These are phyloP conservation scores for Aureobasidium sp. DNA, from an alignment of 2,329 filamentous ascomycete species.

Conservation along the genomic window DNA sequence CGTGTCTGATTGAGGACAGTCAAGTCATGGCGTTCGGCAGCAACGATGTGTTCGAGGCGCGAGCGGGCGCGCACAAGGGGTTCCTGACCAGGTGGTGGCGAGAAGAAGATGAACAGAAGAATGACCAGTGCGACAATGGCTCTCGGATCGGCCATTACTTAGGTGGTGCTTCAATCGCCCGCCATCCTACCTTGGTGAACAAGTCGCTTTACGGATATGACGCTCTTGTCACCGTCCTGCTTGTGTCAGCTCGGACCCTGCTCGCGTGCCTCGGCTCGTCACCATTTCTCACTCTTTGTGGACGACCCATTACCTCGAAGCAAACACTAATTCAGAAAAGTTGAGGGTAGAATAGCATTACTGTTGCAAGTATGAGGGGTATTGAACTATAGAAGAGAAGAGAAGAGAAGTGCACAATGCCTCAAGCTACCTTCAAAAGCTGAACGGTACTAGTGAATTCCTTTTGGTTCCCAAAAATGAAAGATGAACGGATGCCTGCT, in stretches of 20 bases:
- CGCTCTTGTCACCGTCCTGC: not conserved
- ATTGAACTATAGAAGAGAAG: slow-evolving; percentile 10
- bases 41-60: slow-evolving; percentile 41
- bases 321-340: not conserved
- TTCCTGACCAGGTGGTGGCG: slow-evolving; percentile 33
- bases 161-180: not conserved
- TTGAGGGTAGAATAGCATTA: slow-evolving; percentile 4
- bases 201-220: not conserved
- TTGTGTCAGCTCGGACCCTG: not conserved
- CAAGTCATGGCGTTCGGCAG: slow-evolving; percentile 43
- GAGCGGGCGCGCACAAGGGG: slow-evolving; percentile 32
- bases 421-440: not conserved
- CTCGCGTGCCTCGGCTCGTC: not conserved
- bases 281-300: not conserved
- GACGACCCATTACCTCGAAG: not conserved
- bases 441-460: not conserved
- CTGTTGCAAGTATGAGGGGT: slow-evolving; percentile 8
- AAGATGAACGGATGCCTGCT: not conserved
- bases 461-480: slow-evolving; percentile 1
- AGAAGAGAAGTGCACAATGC: slow-evolving; percentile 2
- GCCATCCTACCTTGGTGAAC: slow-evolving; percentile 9
- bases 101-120: slow-evolving; percentile 45
- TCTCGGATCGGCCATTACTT: slow-evolving; percentile 32
- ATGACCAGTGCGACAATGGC: slow-evolving; percentile 41
- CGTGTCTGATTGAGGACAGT: slow-evolving; percentile 40